Base-by-base conservation (phyloP, 73 alveolate species). In the Stentor roeselii region DNA sequence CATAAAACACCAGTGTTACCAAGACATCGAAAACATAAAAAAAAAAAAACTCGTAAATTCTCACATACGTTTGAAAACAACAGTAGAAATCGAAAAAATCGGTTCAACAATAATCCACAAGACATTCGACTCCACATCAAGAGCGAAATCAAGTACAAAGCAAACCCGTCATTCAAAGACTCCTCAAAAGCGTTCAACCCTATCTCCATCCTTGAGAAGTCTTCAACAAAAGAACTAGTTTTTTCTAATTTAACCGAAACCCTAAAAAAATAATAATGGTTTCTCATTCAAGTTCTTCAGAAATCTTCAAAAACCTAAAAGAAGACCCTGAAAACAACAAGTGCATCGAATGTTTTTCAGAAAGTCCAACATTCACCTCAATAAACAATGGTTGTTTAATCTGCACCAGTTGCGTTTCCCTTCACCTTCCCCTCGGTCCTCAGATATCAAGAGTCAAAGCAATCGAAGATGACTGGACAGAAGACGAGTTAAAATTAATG, bases 251-350 rank as follows among this genome's bases (percentile, higher is more conserved):
- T n/a, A n/a, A n/a, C n/a, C n/a, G n/a, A n/a, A n/a, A n/a, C n/a
- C n/a, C n/a, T n/a, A n/a, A n/a, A n/a, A n/a, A n/a, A n/a, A n/a
- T n/a, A n/a, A n/a, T n/a, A n/a, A n/a, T n/a, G n/a, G n/a, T n/a
- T n/a, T n/a, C n/a, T n/a, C n/a, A n/a, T n/a, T n/a, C n/a, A n/a
- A n/a, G n/a, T 58, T 2, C 74, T 31, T 31, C 15, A 58, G 27
- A 67, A 2, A 32, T 67, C 11, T 67, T 67, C 80, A 67, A 67
- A 30, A 67, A 67, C n/a, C 80, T 67, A 36, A 34, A 67, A 67
- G 74, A 67, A 30, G 80, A 67, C 80, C 27, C n/a, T 1, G 80
- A 67, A 67, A 67, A 67, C 80, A 67, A 67, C 80, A 21, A 67
- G 27, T 67, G 80, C 2, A 21, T 67, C 80, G 80, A 67, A 1